Conservation (phyloP, 2,329 filamentous ascomycete species). For the Fusarium camptoceras region DNA sequence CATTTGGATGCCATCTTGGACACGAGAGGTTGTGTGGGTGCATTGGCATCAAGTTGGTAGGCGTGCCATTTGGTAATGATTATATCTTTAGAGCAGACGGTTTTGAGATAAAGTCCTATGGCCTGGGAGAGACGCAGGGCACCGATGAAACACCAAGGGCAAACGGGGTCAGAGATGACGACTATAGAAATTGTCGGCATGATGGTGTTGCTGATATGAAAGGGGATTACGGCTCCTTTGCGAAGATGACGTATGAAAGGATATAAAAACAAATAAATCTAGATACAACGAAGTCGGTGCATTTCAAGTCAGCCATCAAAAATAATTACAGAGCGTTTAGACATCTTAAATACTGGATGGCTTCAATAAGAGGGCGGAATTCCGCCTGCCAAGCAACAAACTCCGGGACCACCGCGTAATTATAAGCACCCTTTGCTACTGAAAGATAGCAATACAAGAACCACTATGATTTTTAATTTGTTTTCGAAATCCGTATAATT, state of each 20-base stretch:
- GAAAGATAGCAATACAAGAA: not conserved
- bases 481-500: constrained; percentile 2
- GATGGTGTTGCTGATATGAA: not conserved
- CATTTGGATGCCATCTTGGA: constrained; percentile 72
- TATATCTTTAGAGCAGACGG: constrained; percentile 72
- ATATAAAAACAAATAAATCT: not conserved
- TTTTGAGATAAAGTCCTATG: constrained; percentile 73
- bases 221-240: not conserved
- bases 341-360: not conserved
- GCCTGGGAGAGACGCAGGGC: constrained; percentile 79
- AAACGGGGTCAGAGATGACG: constrained; percentile 84
- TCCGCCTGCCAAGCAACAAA: constrained; percentile 35
- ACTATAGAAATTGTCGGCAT: constrained; percentile 84
- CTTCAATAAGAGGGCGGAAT: constrained; percentile 35
- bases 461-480: not conserved
- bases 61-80: constrained; percentile 82
- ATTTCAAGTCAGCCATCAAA: not conserved
- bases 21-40: constrained; percentile 60
- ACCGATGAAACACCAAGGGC: constrained; percentile 84
- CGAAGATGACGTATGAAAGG: not conserved
- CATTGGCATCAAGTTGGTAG: constrained; percentile 81
- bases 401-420: not conserved
- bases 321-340: not conserved
- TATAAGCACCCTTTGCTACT: not conserved
- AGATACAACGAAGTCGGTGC: not conserved